A percentile compares a stretch with the other conserved stretches of the same genome.
Evolutionary conservation across 225 moss, liverwort and hornwort genomes (phyloP).

Genomic region (Thuidium tamariscinum): DNA sequence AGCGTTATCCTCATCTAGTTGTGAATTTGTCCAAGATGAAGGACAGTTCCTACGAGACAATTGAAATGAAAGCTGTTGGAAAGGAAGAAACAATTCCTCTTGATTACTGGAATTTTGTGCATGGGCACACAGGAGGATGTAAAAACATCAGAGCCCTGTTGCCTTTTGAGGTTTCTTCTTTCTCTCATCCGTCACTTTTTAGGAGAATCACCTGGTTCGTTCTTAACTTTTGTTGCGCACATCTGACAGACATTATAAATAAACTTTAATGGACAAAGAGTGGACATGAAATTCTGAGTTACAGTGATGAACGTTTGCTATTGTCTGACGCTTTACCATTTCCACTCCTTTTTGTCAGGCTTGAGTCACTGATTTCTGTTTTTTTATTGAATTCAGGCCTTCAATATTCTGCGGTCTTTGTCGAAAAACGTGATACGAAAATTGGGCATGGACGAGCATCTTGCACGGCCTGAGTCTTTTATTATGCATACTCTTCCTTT

Average conservation of each 20-base stretch:
- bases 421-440: slow-evolving; percentile 34
- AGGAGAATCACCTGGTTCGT: not conserved
- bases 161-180: slow-evolving; percentile 39
- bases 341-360: not conserved
- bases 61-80: slow-evolving; percentile 38
- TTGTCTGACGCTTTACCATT: not conserved
- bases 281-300: not conserved
- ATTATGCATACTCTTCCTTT: slow-evolving; percentile 60
- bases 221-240: not conserved
- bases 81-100: slow-evolving; percentile 28
- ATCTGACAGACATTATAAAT: not conserved
- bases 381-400: slow-evolving; percentile 38
- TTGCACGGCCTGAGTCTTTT: slow-evolving; percentile 71
- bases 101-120: slow-evolving; percentile 45
- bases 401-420: slow-evolving; percentile 47
- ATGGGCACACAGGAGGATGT: slow-evolving; percentile 21
- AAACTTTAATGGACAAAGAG: not conserved
- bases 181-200: slow-evolving; percentile 3
- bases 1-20: slow-evolving; percentile 28
- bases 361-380: not conserved
- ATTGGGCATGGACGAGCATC: slow-evolving; percentile 58
- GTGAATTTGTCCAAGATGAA: slow-evolving; percentile 28
- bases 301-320: not conserved
- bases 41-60: slow-evolving; percentile 22
- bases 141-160: slow-evolving; percentile 35